Percentiles rank a stretch among this genome's conserved stretches.
Conservation (phyloP, 1,284 basidiomycete genomes). For the Fomitiporia mediterranea region DNA sequence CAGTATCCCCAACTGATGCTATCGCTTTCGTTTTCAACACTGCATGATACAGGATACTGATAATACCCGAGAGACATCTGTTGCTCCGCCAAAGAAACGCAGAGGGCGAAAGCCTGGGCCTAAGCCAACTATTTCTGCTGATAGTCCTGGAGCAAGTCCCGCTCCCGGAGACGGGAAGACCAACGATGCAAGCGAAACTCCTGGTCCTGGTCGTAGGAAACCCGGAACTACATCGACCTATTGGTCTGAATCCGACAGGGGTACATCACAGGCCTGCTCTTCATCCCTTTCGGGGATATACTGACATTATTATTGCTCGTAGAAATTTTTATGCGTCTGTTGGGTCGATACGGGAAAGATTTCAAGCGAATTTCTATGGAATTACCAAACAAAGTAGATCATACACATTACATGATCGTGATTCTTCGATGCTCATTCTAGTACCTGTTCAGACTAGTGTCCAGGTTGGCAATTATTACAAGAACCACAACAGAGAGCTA, state of each 20-base stretch:
- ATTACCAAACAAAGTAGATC: slow-evolving; percentile 65
- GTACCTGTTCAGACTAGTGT: slow-evolving; percentile 51
- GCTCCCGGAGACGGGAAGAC: slow-evolving; percentile 28
- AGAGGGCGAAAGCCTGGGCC: slow-evolving; percentile 27
- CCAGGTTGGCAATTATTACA: slow-evolving; percentile 72
- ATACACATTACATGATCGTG: neutral
- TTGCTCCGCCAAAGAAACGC: slow-evolving; percentile 10
- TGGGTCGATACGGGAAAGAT: slow-evolving; percentile 68
- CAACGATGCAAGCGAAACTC: slow-evolving; percentile 30
- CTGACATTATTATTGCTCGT: slow-evolving; percentile 28
- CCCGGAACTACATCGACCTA: slow-evolving; percentile 29
- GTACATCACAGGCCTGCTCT: slow-evolving; percentile 29
- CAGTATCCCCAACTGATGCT: neutral
- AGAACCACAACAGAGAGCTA: slow-evolving; percentile 42
- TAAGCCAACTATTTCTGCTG: slow-evolving; percentile 30
- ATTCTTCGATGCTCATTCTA: slow-evolving; percentile 6
- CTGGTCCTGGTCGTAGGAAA: slow-evolving; percentile 34
- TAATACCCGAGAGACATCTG: slow-evolving; percentile 10
- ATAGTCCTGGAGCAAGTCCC: slow-evolving; percentile 25
- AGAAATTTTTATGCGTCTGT: slow-evolving; percentile 60
- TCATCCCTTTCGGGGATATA: no score
- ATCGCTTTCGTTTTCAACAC: neutral
- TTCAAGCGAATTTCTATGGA: slow-evolving; percentile 71
- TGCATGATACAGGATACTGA: slow-evolving; percentile 7
- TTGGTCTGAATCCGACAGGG: slow-evolving; percentile 60